These are phyloP conservation scores for Scheffersomyces lignicola DNA, from an alignment of 1,139 yeast genomes.

Conservation along the genomic window DNA sequence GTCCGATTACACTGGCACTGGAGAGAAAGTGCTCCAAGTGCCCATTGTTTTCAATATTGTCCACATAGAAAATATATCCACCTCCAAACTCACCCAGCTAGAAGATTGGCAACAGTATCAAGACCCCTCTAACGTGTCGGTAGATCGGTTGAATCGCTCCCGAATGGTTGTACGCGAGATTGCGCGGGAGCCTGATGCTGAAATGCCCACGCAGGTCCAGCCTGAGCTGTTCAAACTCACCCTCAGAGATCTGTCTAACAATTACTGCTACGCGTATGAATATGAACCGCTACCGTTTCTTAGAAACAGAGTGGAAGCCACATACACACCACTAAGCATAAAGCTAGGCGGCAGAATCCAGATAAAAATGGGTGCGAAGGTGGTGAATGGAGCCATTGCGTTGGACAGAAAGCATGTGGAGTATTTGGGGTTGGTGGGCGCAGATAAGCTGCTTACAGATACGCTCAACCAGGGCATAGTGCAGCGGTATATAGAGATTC, in stretches of 20 bases:
- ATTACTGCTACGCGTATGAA: constrained; percentile 43
- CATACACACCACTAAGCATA: constrained; percentile 32
- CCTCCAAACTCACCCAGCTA: constrained; percentile 32
- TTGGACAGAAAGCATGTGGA: constrained; percentile 30
- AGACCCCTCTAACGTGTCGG: constrained; percentile 43
- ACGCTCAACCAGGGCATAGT: constrained; percentile 33
- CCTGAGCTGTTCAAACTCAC: constrained; percentile 32
- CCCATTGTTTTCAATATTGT: constrained; percentile 31
- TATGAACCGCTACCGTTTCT: constrained; percentile 37
- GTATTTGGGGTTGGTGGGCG: constrained; percentile 32
- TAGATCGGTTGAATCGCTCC: constrained; percentile 30
- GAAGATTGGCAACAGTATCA: constrained; percentile 42
- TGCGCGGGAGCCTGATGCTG: constrained; percentile 25
- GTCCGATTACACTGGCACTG: constrained; percentile 3
- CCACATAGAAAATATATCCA: constrained; percentile 36
- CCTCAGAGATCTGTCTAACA: constrained; percentile 30
- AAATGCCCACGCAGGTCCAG: not conserved
- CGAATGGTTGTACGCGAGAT: constrained; percentile 32
- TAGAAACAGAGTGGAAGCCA: constrained; percentile 15
- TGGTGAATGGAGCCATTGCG: constrained; percentile 36
- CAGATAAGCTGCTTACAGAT: constrained; percentile 23
- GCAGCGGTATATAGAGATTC: constrained; percentile 34
- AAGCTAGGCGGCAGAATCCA: constrained; percentile 40
- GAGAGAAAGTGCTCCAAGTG: constrained; percentile 11
- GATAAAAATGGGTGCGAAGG: constrained; percentile 31